Conservation (phyloP, 2,329 filamentous ascomycete genomes). For the Cryphonectria nitschkei region DNA sequence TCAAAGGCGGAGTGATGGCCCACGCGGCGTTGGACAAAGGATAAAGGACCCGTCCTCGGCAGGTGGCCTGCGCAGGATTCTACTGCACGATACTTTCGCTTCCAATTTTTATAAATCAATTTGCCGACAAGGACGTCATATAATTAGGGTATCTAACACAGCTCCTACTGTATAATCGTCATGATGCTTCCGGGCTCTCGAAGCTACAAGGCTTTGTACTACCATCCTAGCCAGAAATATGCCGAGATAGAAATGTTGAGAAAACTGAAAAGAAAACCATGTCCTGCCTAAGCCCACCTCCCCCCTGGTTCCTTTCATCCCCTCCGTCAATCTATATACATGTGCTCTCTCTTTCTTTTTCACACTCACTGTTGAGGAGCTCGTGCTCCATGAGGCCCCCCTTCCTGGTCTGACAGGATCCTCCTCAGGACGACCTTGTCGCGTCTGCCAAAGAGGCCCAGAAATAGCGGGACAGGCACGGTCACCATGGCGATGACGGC, state of each 20-base stretch:
- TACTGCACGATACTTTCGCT: not conserved
- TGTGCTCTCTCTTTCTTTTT: not conserved
- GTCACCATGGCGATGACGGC: constrained; percentile 69
- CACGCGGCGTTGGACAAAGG: not conserved
- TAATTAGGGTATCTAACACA: not conserved
- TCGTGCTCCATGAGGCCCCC: not conserved
- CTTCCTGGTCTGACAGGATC: constrained; percentile 46
- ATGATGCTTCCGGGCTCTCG: not conserved
- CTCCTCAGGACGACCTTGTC: constrained; percentile 56
- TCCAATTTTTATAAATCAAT: not conserved
- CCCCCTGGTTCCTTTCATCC: not conserved
- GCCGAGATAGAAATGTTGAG: not conserved
- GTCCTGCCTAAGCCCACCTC: not conserved
- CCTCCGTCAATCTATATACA: not conserved
- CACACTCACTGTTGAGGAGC: not conserved
- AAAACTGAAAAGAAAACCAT: not conserved
- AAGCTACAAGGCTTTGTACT: not conserved
- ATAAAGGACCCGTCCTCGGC: not conserved
- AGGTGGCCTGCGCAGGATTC: not conserved
- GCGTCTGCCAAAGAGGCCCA: constrained; percentile 70
- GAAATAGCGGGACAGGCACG: constrained; percentile 67
- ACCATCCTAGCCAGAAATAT: not conserved
- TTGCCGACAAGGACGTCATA: not conserved
- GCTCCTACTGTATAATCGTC: not conserved
- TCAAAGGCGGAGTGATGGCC: not conserved